Evolutionary conservation across 495 filamentous ascomycete genomes (phyloP).

Genomic region (Trichoderma virens): DNA sequence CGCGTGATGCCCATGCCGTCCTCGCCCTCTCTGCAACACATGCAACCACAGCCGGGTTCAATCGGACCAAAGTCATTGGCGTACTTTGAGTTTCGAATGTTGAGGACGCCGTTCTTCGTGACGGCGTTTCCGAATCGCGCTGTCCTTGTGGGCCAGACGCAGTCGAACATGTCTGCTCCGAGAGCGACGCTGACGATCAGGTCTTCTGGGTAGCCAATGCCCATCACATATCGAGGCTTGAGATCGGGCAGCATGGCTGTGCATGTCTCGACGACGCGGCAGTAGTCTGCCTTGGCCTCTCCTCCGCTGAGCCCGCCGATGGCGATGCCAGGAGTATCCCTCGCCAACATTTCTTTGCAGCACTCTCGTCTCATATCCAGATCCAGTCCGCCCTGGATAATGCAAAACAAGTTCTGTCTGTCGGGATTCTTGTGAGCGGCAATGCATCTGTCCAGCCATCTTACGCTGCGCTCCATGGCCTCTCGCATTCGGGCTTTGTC

Average conservation of each 20-base stretch:
- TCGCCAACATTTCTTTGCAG: slow-evolving; percentile 79
- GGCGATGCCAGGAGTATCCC: slow-evolving; percentile 91
- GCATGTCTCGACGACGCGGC: slow-evolving; percentile 69
- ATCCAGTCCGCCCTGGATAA: slow-evolving; percentile 93
- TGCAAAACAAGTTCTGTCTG: slow-evolving; percentile 95
- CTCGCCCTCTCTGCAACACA: slow-evolving; percentile 58
- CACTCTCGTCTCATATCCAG: slow-evolving; percentile 81
- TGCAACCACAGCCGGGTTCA: slow-evolving; percentile 71
- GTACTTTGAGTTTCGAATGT: slow-evolving; percentile 69
- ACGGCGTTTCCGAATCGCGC: slow-evolving; percentile 94
- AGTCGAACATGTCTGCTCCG: slow-evolving; percentile 99
- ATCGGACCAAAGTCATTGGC: slow-evolving; percentile 75
- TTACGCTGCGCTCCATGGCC: slow-evolving; percentile 91
- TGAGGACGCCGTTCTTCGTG: slow-evolving; percentile 70
- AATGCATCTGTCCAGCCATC: slow-evolving; percentile 98
- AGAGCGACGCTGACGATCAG: slow-evolving; percentile 84
- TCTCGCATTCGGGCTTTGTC: slow-evolving; percentile 80
- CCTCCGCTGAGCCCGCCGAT: slow-evolving; percentile 93
- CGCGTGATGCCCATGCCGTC: slow-evolving; percentile 79
- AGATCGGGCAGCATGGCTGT: slow-evolving; percentile 76
- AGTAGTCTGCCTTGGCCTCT: slow-evolving; percentile 52
- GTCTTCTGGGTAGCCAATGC: slow-evolving; percentile 94
- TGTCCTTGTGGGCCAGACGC: slow-evolving; percentile 95
- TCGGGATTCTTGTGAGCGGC: slow-evolving; percentile 75
- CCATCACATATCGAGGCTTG: slow-evolving; percentile 97